Evolutionary conservation across 225 moss, liverwort and hornwort species (phyloP).

Genomic region (Physcomitrium patens): DNA sequence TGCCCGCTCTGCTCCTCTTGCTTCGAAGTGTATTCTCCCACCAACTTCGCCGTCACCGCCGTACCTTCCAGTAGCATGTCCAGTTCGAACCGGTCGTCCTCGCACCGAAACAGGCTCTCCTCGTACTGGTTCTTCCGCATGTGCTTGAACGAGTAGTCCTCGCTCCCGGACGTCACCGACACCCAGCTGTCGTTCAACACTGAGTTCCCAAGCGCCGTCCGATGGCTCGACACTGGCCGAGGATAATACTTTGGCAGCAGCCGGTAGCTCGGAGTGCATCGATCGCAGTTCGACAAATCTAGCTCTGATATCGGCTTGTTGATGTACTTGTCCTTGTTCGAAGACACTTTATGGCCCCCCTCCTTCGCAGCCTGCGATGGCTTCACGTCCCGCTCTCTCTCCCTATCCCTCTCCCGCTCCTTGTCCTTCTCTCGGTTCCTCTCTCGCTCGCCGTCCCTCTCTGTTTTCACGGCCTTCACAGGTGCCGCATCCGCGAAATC

Average conservation of each 20-base stretch:
- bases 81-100: constrained; percentile 90
- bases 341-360: constrained; percentile 54
- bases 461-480: constrained; percentile 69
- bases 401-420: constrained; percentile 57
- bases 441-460: constrained; percentile 83
- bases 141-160: constrained; percentile 88
- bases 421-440: constrained; percentile 59
- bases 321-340: constrained; percentile 79
- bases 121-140: constrained; percentile 95
- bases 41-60: constrained; percentile 60
- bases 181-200: constrained; percentile 94
- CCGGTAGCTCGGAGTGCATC: constrained; percentile 95
- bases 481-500: constrained; percentile 71
- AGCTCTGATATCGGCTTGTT: constrained; percentile 96
- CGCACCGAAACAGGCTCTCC: constrained; percentile 86
- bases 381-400: constrained; percentile 52
- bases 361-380: constrained; percentile 56
- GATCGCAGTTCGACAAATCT: constrained; percentile 89
- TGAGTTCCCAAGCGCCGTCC: constrained; percentile 70
- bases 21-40: constrained; percentile 60
- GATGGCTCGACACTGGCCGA: constrained; percentile 74
- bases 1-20: constrained; percentile 58
- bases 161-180: constrained; percentile 95
- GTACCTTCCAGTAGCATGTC: constrained; percentile 89
- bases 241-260: constrained; percentile 86